phyloP scores from a whole-genome alignment of 2,329 filamentous ascomycete species.

The Microcyclospora tardicrescens region DNA sequence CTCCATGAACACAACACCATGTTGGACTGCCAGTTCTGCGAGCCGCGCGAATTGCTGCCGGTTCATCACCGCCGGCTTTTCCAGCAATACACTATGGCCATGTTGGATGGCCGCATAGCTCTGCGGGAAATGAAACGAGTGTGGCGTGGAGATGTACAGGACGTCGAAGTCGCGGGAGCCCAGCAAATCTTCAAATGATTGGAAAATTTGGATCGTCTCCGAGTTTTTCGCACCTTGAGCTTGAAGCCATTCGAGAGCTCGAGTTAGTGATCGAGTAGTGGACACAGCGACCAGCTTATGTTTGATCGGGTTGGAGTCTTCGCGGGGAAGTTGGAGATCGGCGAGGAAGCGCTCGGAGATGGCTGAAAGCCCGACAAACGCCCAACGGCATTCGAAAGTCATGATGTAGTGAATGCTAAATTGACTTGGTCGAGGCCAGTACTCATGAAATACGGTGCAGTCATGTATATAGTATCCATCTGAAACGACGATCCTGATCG shows the following conservation, averaged over 20 bases:
- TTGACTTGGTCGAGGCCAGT: no score
- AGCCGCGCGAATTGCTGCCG: conserved; percentile 60
- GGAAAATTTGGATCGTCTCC: no score
- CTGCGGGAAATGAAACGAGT: conserved; percentile 85
- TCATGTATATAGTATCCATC: no score
- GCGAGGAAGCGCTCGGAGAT: no score
- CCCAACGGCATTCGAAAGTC: no score
- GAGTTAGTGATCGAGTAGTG: background rate
- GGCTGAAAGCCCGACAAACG: no score
- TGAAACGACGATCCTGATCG: no score
- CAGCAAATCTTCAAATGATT: conserved; percentile 22
- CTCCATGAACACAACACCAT: conserved; percentile 62
- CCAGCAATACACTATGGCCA: conserved; percentile 74
- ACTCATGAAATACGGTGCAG: no score
- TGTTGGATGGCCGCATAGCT: conserved; percentile 64
- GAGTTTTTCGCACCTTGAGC: conserved; percentile 6
- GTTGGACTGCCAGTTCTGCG: conserved; percentile 53
- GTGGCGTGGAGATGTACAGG: conserved; percentile 74
- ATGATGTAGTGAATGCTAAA: no score
- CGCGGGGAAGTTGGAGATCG: no score
- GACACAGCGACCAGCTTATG: background rate
- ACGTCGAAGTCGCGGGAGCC: conserved; percentile 41
- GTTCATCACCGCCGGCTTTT: conserved; percentile 77
- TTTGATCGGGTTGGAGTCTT: no score
- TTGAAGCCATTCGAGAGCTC: background rate